phyloP scores from a whole-genome alignment of 495 filamentous ascomycete species.

The Cladorrhinum samala region DNA sequence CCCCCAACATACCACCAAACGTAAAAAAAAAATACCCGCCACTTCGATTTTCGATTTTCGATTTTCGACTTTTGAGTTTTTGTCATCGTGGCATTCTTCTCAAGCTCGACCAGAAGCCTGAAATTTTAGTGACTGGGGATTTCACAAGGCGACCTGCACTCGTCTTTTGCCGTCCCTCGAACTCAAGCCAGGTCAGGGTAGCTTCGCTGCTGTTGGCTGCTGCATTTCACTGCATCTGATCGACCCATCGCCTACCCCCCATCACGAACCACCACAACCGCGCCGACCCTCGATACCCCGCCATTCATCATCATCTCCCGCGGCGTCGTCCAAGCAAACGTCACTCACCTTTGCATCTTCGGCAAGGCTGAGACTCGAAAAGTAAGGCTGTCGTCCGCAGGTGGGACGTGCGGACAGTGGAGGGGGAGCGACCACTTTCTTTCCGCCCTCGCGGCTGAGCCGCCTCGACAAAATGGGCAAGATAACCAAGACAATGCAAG shows the following conservation, averaged over 20 bases:
- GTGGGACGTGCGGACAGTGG: constrained; percentile 38
- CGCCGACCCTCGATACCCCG: neutral
- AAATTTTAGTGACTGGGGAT: constrained; percentile 5
- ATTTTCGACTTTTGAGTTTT: neutral
- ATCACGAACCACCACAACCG: constrained; percentile 1
- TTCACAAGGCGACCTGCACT: constrained; percentile 32
- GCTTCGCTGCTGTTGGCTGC: constrained; percentile 15
- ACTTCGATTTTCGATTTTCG: constrained; percentile 4
- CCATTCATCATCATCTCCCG: neutral
- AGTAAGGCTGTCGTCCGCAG: constrained; percentile 33
- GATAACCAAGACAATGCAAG: constrained; percentile 91
- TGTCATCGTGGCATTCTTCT: neutral
- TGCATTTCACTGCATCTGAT: constrained; percentile 8
- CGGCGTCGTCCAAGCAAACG: neutral
- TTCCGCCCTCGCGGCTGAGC: constrained; percentile 44
- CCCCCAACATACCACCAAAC: neutral
- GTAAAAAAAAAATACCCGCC: constrained; percentile 9
- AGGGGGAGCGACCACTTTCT: constrained; percentile 39
- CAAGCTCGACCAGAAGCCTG: constrained; percentile 3
- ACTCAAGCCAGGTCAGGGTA: constrained; percentile 10
- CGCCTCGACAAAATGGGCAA: constrained; percentile 72
- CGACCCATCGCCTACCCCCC: neutral
- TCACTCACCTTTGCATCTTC: constrained; percentile 7
- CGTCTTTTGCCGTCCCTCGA: constrained; percentile 23
- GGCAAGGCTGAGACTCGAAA: constrained; percentile 21